These are phyloP conservation scores for Rubus parviflorus DNA, from an alignment of 306 rosid genomes.

Conservation along the genomic window DNA sequence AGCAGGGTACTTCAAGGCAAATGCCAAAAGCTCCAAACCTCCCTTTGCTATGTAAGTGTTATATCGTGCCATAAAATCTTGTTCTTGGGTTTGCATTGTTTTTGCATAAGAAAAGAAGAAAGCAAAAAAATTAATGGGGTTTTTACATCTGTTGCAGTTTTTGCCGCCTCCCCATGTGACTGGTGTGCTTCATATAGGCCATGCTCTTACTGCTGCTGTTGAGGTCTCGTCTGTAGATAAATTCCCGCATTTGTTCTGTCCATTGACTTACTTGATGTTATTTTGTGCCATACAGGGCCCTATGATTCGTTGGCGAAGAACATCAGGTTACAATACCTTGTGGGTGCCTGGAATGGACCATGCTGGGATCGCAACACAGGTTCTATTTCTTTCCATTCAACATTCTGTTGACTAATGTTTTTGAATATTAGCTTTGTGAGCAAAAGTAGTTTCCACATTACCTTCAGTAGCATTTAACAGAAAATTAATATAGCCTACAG, in stretches of 20 bases:
- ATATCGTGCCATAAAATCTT: too few relatives aligned
- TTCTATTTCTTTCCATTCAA: constrained; percentile 23
- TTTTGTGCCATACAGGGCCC: constrained; percentile 65
- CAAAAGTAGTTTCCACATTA: background rate
- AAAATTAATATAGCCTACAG: background rate
- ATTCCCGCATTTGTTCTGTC: constrained; percentile 15
- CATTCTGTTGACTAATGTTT: background rate
- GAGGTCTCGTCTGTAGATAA: background rate
- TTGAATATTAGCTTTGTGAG: background rate
- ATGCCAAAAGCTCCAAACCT: too few relatives aligned
- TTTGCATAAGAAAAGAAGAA: too few relatives aligned
- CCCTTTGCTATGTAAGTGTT: too few relatives aligned
- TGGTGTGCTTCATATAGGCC: constrained; percentile 94
- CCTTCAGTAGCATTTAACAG: background rate
- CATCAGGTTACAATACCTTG: constrained; percentile 86
- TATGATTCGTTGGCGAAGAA: constrained; percentile 90
- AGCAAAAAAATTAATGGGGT: too few relatives aligned
- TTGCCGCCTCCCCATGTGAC: constrained; percentile 90
- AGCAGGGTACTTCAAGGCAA: too few relatives aligned
- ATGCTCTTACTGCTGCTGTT: constrained; percentile 68
- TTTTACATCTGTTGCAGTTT: too few relatives aligned
- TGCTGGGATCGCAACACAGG: constrained; percentile 99
- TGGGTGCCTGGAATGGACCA: constrained; percentile 99
- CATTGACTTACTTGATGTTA: background rate
- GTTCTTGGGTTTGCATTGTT: too few relatives aligned